phyloP scores from a whole-genome alignment of 805 yeast genomes.

The Candida tibetensis region DNA sequence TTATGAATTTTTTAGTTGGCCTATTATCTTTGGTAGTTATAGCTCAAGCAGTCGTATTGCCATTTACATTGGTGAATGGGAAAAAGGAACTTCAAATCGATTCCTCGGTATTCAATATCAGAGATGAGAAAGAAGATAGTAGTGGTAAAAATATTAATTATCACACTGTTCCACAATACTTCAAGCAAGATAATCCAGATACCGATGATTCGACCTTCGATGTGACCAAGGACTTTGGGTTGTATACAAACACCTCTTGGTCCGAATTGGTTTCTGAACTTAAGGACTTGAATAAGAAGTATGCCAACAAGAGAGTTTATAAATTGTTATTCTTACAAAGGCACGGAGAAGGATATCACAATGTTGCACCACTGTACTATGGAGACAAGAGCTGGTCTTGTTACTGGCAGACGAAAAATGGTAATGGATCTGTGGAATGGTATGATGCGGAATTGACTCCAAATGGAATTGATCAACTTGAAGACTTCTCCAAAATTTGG shows the following conservation, averaged over 20 bases:
- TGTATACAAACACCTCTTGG: constrained; percentile 22
- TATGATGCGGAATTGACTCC: constrained; percentile 29
- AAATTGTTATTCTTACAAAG: constrained; percentile 30
- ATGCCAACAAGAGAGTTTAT: constrained; percentile 6
- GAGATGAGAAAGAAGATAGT: not conserved
- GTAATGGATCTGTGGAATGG: constrained; percentile 25
- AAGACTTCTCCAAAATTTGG: constrained; percentile 5
- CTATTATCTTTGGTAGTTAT: not conserved
- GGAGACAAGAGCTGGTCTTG: constrained; percentile 24
- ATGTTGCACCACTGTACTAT: constrained; percentile 20
- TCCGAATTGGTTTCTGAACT: constrained; percentile 14
- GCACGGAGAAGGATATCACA: constrained; percentile 36
- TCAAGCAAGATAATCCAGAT: constrained; percentile 16
- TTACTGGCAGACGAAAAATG: constrained; percentile 22
- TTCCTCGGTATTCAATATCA: not conserved
- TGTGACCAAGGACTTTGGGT: constrained; percentile 20
- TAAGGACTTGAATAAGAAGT: constrained; percentile 8
- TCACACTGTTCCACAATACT: constrained; percentile 10
- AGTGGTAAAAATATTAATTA: not conserved
- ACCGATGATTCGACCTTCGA: constrained; percentile 15
- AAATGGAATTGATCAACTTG: constrained; percentile 19
- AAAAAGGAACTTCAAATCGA: not conserved
- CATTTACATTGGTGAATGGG: not conserved
- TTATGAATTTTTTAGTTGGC: too few species aligned
- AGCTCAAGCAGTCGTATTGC: not conserved